phyloP scores from a whole-genome alignment of 1,284 basidiomycete genomes.

The Prillingera fragicola region DNA sequence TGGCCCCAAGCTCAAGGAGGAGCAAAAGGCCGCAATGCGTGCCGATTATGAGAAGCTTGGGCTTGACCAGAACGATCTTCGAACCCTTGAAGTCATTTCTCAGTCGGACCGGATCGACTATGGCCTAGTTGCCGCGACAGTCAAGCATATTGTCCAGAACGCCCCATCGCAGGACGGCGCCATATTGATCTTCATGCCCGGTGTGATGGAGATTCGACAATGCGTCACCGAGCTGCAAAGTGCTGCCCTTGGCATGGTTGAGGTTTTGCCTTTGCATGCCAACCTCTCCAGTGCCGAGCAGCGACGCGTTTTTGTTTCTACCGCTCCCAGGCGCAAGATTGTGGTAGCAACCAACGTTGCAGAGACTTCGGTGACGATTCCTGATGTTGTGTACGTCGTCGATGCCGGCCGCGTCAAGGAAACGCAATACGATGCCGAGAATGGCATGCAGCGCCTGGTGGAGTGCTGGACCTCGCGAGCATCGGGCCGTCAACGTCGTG shows the following conservation, averaged over 20 bases:
- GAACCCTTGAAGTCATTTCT: slow-evolving; percentile 59
- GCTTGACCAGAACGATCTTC: slow-evolving; percentile 55
- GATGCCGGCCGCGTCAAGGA: slow-evolving; percentile 87
- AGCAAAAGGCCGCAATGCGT: slow-evolving; percentile 52
- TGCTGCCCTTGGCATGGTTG: slow-evolving; percentile 50
- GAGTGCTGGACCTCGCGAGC: slow-evolving; percentile 69
- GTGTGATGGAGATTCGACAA: slow-evolving; percentile 78
- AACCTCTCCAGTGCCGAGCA: slow-evolving; percentile 84
- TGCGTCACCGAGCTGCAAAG: slow-evolving; percentile 65
- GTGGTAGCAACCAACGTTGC: slow-evolving; percentile 81
- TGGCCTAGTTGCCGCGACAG: slow-evolving; percentile 64
- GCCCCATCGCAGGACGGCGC: slow-evolving; percentile 53
- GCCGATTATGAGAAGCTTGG: slow-evolving; percentile 55
- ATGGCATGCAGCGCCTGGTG: slow-evolving; percentile 66
- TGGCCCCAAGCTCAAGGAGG: slow-evolving; percentile 53
- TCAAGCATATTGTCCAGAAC: slow-evolving; percentile 60
- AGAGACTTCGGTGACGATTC: slow-evolving; percentile 90
- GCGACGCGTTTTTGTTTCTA: slow-evolving; percentile 70
- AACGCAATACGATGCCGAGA: slow-evolving; percentile 71
- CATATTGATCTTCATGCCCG: slow-evolving; percentile 81
- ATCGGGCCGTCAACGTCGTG: slow-evolving; percentile 74
- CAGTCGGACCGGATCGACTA: slow-evolving; percentile 68
- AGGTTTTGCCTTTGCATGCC: slow-evolving; percentile 79
- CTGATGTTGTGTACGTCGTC: slow-evolving; percentile 79
- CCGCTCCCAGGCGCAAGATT: slow-evolving; percentile 68